Percentiles rank a stretch among this genome's conserved stretches.
Evolutionary conservation across 306 rosid species (phyloP).

Genomic region (Pyrus bretschneideri): DNA sequence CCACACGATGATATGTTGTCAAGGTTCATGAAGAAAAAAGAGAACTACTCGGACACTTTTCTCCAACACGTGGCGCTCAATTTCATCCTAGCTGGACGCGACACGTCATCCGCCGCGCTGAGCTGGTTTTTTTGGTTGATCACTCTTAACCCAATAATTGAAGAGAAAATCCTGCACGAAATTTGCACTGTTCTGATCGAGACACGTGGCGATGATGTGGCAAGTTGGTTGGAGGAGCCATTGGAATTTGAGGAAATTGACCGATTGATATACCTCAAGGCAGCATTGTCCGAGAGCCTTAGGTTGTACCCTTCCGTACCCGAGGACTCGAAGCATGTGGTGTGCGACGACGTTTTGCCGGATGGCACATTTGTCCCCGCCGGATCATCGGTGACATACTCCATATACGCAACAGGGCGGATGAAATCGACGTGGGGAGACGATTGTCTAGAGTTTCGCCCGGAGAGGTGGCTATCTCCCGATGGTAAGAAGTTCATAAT

Average conservation of each 20-base stretch:
- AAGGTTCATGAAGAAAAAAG: slow-evolving; percentile 82
- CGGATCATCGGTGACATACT: slow-evolving; percentile 75
- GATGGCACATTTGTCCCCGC: slow-evolving; percentile 85
- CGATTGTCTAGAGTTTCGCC: slow-evolving; percentile 68
- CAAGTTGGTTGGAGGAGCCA: slow-evolving; percentile 51
- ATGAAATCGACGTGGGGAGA: slow-evolving; percentile 80
- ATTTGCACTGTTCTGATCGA: slow-evolving; percentile 49
- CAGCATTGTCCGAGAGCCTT: slow-evolving; percentile 75
- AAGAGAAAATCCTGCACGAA: slow-evolving; percentile 53
- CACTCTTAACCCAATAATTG: slow-evolving; percentile 51
- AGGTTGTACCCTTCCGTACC: slow-evolving; percentile 84
- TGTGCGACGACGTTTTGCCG: slow-evolving; percentile 57
- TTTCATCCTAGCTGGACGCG: slow-evolving; percentile 93
- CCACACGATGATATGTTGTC: slow-evolving; percentile 75
- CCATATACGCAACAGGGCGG: slow-evolving; percentile 74
- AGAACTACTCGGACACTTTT: slow-evolving; percentile 56
- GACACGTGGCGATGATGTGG: slow-evolving; percentile 56
- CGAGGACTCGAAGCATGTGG: slow-evolving; percentile 79
- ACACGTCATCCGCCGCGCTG: slow-evolving; percentile 76
- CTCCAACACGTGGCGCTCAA: slow-evolving; percentile 83
- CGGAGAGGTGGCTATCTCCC: slow-evolving; percentile 72
- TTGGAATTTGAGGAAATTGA: slow-evolving; percentile 75
- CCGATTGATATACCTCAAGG: slow-evolving; percentile 61
- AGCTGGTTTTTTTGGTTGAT: slow-evolving; percentile 89
- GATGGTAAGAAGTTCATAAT: slow-evolving; percentile 50